Evolutionary conservation across 1,284 basidiomycete genomes (phyloP).

Genomic region (Macrocystidia cucumis): DNA sequence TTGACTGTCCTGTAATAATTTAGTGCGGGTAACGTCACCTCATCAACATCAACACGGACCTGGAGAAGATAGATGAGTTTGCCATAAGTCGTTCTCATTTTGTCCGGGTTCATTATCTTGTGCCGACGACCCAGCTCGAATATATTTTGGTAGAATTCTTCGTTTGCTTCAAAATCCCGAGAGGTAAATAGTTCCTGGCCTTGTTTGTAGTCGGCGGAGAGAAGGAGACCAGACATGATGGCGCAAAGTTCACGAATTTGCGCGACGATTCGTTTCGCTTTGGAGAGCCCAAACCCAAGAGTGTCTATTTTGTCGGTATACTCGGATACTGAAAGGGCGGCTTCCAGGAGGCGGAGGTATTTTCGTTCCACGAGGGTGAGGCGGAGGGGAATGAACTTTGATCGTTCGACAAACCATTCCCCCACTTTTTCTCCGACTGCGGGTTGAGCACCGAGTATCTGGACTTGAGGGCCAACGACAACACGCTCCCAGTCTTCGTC

Average conservation of each 20-base stretch:
- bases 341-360: constrained; percentile 71
- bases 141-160: constrained; percentile 66
- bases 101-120: constrained; percentile 84
- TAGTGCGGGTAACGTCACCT: constrained; percentile 1
- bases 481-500: constrained; percentile 43
- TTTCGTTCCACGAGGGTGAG: constrained; percentile 68
- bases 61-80: constrained; percentile 78
- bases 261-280: constrained; percentile 73
- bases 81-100: constrained; percentile 81
- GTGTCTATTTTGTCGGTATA: constrained; percentile 84
- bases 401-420: constrained; percentile 75
- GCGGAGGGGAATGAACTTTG: constrained; percentile 72
- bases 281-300: constrained; percentile 62
- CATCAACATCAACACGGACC: constrained; percentile 27
- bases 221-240: constrained; percentile 70
- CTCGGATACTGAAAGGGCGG: constrained; percentile 72
- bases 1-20: constrained; percentile 59
- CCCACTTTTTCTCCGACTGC: constrained; percentile 51
- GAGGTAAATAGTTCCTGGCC: constrained; percentile 78
- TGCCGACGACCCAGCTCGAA: constrained; percentile 77
- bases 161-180: constrained; percentile 69
- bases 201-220: constrained; percentile 76
- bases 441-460: constrained; percentile 43
- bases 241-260: constrained; percentile 80
- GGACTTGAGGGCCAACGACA: constrained; percentile 21